phyloP scores from a whole-genome alignment of 495 filamentous ascomycete species.

The Aspergillus biplanus region DNA sequence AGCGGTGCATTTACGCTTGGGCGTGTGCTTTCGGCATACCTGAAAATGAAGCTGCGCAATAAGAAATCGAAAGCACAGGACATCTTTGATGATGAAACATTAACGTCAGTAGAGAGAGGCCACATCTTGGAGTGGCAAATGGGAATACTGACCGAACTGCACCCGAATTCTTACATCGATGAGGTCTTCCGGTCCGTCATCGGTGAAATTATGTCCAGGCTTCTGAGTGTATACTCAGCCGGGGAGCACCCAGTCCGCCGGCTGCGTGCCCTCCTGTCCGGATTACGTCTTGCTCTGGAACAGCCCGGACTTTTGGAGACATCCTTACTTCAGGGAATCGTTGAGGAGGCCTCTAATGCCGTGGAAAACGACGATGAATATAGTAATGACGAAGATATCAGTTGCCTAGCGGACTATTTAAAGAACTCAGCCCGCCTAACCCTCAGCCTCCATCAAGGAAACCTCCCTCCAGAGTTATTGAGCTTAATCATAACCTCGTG shows the following conservation, averaged over 20 bases:
- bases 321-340: conserved; percentile 31
- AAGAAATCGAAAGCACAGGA: conserved; percentile 29
- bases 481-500: conserved; percentile 46
- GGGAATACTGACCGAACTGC: conserved; percentile 39
- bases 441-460: conserved; percentile 55
- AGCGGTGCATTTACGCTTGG: conserved; percentile 48
- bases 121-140: conserved; percentile 63
- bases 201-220: conserved; percentile 33
- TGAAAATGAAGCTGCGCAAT: conserved; percentile 46
- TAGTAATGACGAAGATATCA: conserved; percentile 58
- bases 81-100: conserved; percentile 48
- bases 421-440: conserved; percentile 57
- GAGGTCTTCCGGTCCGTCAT: conserved; percentile 39
- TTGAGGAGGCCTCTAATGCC: conserved; percentile 41
- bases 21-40: conserved; percentile 49
- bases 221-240: conserved; percentile 47
- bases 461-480: conserved; percentile 52
- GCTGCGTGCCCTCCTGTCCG: conserved; percentile 46
- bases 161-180: conserved; percentile 31
- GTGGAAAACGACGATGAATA: conserved; percentile 34
- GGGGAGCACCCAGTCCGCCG: conserved; percentile 49
- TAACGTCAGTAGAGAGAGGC: conserved; percentile 43
- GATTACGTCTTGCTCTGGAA: conserved; percentile 46
- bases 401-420: conserved; percentile 59
- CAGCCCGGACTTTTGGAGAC: conserved; percentile 38